A percentile compares a stretch with the other conserved stretches of the same genome.
Evolutionary conservation across 495 filamentous ascomycete species (phyloP).

Genomic region (Podospora comata): DNA sequence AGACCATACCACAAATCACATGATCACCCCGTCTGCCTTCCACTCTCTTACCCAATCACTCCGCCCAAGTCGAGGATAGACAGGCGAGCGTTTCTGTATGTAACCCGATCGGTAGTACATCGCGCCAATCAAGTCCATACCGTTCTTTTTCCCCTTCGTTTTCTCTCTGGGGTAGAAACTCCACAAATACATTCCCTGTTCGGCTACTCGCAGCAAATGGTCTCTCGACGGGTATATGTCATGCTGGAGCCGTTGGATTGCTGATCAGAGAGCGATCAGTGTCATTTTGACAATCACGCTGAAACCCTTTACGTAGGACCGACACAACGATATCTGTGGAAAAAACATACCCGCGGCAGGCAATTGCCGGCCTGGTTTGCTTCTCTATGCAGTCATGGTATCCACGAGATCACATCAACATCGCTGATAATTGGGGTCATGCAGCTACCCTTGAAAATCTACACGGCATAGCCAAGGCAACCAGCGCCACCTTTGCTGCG

Average conservation of each 20-base stretch:
- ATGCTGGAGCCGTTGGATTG: not conserved
- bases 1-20: not conserved
- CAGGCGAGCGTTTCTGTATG: not conserved
- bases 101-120: constrained; percentile 1
- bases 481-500: not conserved
- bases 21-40: not conserved
- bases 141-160: not conserved
- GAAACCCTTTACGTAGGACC: not conserved
- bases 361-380: not conserved
- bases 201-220: not conserved
- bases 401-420: not conserved
- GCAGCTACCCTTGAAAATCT: not conserved
- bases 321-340: not conserved
- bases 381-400: not conserved
- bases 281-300: not conserved
- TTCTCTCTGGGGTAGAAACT: not conserved
- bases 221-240: not conserved
- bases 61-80: not conserved
- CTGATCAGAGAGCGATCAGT: not conserved
- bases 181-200: not conserved
- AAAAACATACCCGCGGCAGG: not conserved
- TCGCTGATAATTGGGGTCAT: not conserved
- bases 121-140: constrained; percentile 1
- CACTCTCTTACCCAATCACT: constrained; percentile 1
- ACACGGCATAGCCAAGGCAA: not conserved